phyloP scores from a whole-genome alignment of 805 yeast species.

The Clavispora vitiphila region DNA sequence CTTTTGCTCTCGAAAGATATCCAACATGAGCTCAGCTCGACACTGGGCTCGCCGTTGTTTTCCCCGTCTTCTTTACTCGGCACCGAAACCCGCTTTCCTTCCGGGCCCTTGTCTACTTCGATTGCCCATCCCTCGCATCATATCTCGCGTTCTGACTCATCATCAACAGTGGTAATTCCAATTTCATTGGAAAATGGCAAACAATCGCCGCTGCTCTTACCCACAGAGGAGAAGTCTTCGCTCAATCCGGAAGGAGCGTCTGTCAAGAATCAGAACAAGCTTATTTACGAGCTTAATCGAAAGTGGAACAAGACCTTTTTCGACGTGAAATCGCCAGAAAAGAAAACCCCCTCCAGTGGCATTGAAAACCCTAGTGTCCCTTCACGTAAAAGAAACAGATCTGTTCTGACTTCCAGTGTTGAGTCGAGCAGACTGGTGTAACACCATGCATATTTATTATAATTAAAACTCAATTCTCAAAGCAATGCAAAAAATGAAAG shows the following conservation, averaged over 20 bases:
- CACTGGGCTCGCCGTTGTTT: background rate
- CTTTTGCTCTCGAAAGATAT: constrained; percentile 33
- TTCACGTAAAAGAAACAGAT: constrained; percentile 13
- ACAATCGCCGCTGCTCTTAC: constrained; percentile 3
- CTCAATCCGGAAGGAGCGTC: constrained; percentile 13
- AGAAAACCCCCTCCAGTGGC: background rate
- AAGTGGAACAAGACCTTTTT: constrained; percentile 35
- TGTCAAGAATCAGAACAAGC: constrained; percentile 27
- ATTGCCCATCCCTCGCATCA: background rate
- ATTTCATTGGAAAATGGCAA: background rate
- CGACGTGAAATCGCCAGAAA: background rate
- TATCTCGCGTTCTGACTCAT: background rate
- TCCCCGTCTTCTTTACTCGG: background rate
- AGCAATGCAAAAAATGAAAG: background rate
- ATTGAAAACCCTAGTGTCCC: background rate
- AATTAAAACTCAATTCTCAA: background rate
- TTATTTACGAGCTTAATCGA: constrained; percentile 31
- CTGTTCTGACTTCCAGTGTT: constrained; percentile 1
- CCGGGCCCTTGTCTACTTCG: background rate
- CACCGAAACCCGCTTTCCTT: constrained; percentile 4
- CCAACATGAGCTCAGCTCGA: constrained; percentile 28
- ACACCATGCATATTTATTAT: background rate
- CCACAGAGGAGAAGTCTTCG: too few species aligned
- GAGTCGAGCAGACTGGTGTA: background rate
- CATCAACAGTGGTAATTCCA: background rate